A percentile compares a stretch with the other conserved stretches of the same genome.
phyloP scores from a whole-genome alignment of 2,329 filamentous ascomycete genomes.

The Passalora sequoiae region DNA sequence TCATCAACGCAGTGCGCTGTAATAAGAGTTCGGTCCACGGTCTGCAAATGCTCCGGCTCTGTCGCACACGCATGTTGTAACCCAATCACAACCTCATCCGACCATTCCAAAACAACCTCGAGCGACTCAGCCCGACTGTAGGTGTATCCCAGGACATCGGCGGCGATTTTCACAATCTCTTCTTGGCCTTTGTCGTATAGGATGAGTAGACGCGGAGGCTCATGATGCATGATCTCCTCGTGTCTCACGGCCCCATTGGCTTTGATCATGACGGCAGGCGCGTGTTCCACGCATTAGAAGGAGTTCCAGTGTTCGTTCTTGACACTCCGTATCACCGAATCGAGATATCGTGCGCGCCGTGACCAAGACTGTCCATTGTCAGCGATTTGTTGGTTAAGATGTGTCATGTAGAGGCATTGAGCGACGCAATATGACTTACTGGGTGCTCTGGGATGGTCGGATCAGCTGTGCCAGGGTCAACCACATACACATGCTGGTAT shows the following conservation, averaged over 20 bases:
- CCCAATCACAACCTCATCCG: constrained; percentile 64
- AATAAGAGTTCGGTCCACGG: constrained; percentile 59
- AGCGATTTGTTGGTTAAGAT: background rate
- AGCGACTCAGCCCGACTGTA: constrained; percentile 57
- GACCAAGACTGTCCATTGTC: constrained; percentile 17
- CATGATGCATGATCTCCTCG: constrained; percentile 31
- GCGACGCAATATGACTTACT: constrained; percentile 18
- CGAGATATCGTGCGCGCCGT: constrained; percentile 32
- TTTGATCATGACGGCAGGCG: constrained; percentile 22
- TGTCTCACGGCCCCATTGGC: constrained; percentile 29
- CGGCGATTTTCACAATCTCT: constrained; percentile 67
- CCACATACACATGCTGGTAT: constrained; percentile 28
- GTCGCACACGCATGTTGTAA: constrained; percentile 55
- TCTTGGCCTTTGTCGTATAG: constrained; percentile 68
- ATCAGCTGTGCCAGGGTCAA: constrained; percentile 24
- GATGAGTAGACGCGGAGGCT: constrained; percentile 45
- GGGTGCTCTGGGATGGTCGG: constrained; percentile 26
- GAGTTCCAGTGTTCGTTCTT: constrained; percentile 10
- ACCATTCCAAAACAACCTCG: constrained; percentile 49
- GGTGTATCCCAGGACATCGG: constrained; percentile 72
- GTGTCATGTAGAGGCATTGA: constrained; percentile 3
- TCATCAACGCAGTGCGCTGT: constrained; percentile 71
- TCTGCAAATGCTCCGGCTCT: constrained; percentile 54
- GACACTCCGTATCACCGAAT: constrained; percentile 28
- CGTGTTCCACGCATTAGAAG: constrained; percentile 10